Evolutionary conservation across 2,329 filamentous ascomycete genomes (phyloP).

Genomic region (Pyrenochaeta sp.): DNA sequence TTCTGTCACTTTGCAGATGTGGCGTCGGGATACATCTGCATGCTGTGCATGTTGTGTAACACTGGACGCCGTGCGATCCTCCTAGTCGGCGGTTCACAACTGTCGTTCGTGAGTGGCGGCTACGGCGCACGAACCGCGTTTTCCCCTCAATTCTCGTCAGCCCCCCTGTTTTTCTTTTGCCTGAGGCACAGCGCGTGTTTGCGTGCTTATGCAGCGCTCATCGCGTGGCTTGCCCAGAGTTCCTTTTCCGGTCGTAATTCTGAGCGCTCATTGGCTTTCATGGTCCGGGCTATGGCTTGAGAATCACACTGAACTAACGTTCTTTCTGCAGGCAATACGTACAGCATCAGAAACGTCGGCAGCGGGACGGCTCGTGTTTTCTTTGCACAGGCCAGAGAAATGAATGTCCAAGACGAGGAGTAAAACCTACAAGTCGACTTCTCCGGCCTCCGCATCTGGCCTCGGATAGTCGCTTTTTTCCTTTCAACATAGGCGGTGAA

Average conservation of each 20-base stretch:
- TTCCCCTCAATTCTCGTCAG: conserved; percentile 1
- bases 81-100: conserved; percentile 15
- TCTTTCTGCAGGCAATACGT: conserved; percentile 77
- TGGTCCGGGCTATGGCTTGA: neutral
- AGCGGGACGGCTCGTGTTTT: conserved; percentile 79
- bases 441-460: neutral
- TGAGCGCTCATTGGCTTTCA: neutral
- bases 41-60: conserved; percentile 38
- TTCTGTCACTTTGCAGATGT: conserved; percentile 24
- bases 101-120: conserved; percentile 26
- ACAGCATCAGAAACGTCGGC: conserved; percentile 86
- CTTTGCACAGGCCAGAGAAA: conserved; percentile 87
- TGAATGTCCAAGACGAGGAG: conserved; percentile 21
- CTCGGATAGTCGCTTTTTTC: neutral
- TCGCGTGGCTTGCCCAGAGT: neutral
- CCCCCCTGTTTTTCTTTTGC: conserved; percentile 1
- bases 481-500: conserved; percentile 22
- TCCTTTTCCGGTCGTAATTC: neutral
- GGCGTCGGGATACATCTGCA: conserved; percentile 27
- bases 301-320: conserved; percentile 18
- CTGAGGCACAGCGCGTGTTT: neutral
- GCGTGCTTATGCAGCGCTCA: neutral
- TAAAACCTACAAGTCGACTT: neutral
- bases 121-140: conserved; percentile 19
- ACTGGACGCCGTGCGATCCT: conserved; percentile 18